Conservation (phyloP, 257 asterid genomes). For the Salvia splendens region DNA sequence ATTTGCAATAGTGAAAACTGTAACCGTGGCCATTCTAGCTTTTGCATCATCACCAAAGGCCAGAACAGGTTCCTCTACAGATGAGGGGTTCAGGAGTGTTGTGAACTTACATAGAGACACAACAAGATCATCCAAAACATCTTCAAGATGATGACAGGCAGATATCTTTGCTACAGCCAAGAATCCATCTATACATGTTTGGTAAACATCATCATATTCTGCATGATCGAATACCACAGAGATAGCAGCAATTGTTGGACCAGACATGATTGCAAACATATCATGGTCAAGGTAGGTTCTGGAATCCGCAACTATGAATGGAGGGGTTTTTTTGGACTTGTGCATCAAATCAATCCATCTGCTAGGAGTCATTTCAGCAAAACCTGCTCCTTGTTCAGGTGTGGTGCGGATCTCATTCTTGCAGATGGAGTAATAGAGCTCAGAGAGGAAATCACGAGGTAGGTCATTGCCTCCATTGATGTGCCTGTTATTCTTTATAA, state of each 20-base stretch:
- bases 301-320: slow-evolving; percentile 74
- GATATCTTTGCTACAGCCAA: slow-evolving; percentile 95
- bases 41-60: slow-evolving; percentile 95
- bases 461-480: slow-evolving; percentile 92
- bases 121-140: slow-evolving; percentile 90
- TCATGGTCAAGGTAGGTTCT: slow-evolving; percentile 91
- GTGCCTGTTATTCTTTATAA: slow-evolving; percentile 85
- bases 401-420: slow-evolving; percentile 94
- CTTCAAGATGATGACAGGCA: slow-evolving; percentile 94
- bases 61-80: slow-evolving; percentile 90
- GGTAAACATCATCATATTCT: slow-evolving; percentile 90
- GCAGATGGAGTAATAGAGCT: slow-evolving; percentile 82
- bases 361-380: slow-evolving; percentile 92
- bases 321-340: slow-evolving; percentile 75
- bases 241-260: slow-evolving; percentile 97
- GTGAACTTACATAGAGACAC: slow-evolving; percentile 95
- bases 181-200: slow-evolving; percentile 92
- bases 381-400: slow-evolving; percentile 91
- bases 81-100: slow-evolving; percentile 79
- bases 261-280: slow-evolving; percentile 98
- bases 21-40: slow-evolving; percentile 94
- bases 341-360: slow-evolving; percentile 97
- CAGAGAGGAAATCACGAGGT: slow-evolving; percentile 87
- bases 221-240: slow-evolving; percentile 96
- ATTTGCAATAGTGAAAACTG: slow-evolving; percentile 89